Base-by-base conservation (phyloP, 2,329 filamentous ascomycete species). In the Microdochium trichocladiopsis region DNA sequence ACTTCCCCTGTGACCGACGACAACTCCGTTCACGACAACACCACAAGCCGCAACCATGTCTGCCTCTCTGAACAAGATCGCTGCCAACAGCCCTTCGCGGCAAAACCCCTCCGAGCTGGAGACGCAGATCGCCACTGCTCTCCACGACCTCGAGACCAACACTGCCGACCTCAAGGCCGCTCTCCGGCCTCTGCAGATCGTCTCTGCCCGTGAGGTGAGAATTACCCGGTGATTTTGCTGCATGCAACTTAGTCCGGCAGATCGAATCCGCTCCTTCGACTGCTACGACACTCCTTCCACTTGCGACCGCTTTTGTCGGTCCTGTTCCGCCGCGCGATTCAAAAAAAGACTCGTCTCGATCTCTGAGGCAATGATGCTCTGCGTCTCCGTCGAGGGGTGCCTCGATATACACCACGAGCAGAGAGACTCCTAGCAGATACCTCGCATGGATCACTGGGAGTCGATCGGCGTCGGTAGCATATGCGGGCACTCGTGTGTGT, bases 121-220 rank as follows among this genome's bases (percentile, higher is more conserved):
- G 90, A 86, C 83, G 77, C 90, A 80, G 83, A 95, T 99, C 75
- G 94, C 94, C 74, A 88, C 87, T 78, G 94, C 94, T 79, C 90
- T 99, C 63, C 95, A 88, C 83, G 94, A 99, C 72, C 90, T 99
- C 78, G 94, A 99, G 90, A 92, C 86, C 82, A 96, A 96, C 87
- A 96, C 94, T 72, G 82, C 91, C 75, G 94, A 99, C 79, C 89
- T 99, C 79, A 95, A 93, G 88, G 84, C 84, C 71, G 88, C 91
- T 67, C 88, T 99, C 73, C 88, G 94, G 72, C 94, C 94, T 76
- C 87, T 99, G 78, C 94, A 99, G 85, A 92, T 99, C 78, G 90
- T 95, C 75, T 95, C 90, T 79, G 94, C 94, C 74, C 90, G 92
- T 78, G 94, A 99, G 93, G 94, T 99, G 88, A 91, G 91, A 86